Evolutionary conservation across 2,329 filamentous ascomycete genomes (phyloP).

Genomic region (Geoglossum cookeanum): DNA sequence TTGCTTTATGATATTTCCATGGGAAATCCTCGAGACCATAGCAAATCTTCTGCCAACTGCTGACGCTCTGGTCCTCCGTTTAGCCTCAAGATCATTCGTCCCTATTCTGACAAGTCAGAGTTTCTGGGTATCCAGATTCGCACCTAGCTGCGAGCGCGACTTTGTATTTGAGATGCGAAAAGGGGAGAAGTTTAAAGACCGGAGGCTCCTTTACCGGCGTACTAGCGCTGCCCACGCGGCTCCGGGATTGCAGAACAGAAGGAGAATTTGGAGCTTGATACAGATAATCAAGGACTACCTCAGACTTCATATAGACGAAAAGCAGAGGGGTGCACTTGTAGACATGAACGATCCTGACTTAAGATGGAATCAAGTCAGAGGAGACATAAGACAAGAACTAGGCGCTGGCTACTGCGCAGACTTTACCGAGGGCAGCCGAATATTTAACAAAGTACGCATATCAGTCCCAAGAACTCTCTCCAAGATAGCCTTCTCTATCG

Average conservation of each 20-base stretch:
- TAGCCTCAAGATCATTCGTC: neutral
- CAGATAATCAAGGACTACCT: neutral
- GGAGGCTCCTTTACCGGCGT: neutral
- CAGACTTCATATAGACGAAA: neutral
- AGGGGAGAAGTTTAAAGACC: neutral
- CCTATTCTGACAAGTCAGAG: neutral
- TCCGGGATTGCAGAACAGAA: conserved; percentile 2
- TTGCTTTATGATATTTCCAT: conserved; percentile 3
- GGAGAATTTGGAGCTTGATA: conserved; percentile 4
- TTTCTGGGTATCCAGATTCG: conserved; percentile 4
- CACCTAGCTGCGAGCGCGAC: neutral
- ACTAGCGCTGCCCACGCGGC: neutral
- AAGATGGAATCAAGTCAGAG: neutral
- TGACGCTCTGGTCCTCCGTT: conserved; percentile 1
- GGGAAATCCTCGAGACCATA: conserved; percentile 1
- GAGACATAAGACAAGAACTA: neutral
- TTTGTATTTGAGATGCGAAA: conserved; percentile 1
- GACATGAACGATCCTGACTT: neutral
- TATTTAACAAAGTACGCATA: neutral
- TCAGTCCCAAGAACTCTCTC: neutral
- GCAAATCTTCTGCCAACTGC: neutral
- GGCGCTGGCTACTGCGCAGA: neutral
- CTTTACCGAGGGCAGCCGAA: conserved; percentile 2
- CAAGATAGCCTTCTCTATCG: neutral
- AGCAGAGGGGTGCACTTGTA: neutral